Percentiles rank a stretch among this genome's conserved stretches.
Evolutionary conservation across 1,139 yeast genomes (phyloP).

Genomic region (Torulaspora globosa): DNA sequence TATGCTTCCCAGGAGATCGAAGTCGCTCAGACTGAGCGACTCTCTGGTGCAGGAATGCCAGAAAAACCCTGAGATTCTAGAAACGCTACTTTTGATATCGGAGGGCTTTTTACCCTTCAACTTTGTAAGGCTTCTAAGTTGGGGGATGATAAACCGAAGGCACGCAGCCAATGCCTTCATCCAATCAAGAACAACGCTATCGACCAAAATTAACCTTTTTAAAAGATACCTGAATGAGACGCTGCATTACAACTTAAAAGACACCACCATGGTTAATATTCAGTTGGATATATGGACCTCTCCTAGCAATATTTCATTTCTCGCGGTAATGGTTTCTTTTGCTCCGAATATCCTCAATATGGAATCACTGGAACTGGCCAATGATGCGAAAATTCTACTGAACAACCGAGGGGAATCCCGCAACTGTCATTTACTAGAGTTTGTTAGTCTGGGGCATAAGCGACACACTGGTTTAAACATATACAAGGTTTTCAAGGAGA

Average conservation of each 20-base stretch:
- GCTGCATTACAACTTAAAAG: neutral
- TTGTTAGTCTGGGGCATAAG: neutral
- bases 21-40: neutral
- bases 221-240: neutral
- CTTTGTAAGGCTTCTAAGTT: neutral
- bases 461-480: neutral
- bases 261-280: slow-evolving; percentile 8
- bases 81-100: neutral
- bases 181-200: neutral
- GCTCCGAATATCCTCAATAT: slow-evolving; percentile 9
- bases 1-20: neutral
- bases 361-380: slow-evolving; percentile 2
- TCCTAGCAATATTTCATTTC: slow-evolving; percentile 3
- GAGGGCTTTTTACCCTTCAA: neutral
- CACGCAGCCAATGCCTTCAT: neutral
- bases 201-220: neutral
- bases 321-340: slow-evolving; percentile 11
- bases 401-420: neutral
- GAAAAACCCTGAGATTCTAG: neutral
- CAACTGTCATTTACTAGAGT: neutral
- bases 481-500: neutral
- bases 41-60: neutral
- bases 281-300: slow-evolving; percentile 9
- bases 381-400: slow-evolving; percentile 1
- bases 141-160: neutral